Conservation (phyloP, 169 alveolate species). For the Babesia caballi region DNA sequence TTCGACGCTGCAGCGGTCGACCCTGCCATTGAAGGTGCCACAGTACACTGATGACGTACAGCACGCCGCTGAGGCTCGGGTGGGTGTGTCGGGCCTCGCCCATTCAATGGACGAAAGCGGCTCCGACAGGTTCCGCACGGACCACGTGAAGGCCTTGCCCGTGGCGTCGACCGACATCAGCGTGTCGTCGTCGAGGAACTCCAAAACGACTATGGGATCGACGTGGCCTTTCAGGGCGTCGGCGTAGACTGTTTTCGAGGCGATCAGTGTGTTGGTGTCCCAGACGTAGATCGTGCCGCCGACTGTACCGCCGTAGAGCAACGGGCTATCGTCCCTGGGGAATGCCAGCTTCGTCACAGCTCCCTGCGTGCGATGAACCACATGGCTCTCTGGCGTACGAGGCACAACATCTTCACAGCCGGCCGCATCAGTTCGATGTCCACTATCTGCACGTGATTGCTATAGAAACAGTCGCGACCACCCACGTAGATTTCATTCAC, state of each 20-base stretch:
- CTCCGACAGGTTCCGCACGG: constrained; percentile 9
- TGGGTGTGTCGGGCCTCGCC: neutral
- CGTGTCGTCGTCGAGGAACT: neutral
- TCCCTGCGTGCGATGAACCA: neutral
- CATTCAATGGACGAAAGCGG: neutral
- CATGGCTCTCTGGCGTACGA: neutral
- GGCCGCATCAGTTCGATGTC: neutral
- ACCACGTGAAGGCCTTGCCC: constrained; percentile 16
- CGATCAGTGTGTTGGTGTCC: neutral
- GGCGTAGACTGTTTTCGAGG: neutral
- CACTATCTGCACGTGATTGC: neutral
- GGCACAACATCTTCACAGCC: neutral
- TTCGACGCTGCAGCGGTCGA: neutral
- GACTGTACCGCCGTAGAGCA: constrained; percentile 7
- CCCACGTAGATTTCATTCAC: constrained; percentile 5
- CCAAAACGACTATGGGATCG: constrained; percentile 6
- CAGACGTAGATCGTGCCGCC: constrained; percentile 7
- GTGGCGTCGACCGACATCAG: constrained; percentile 7
- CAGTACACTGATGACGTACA: neutral
- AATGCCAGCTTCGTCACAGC: neutral
- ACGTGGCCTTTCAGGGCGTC: neutral
- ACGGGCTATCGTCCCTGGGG: neutral
- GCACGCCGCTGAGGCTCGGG: neutral
- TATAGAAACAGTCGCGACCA: neutral
- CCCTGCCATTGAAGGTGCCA: neutral